Evolutionary conservation across 352 stramenopile species (phyloP).

Genomic region (Plasmopara muralis): DNA sequence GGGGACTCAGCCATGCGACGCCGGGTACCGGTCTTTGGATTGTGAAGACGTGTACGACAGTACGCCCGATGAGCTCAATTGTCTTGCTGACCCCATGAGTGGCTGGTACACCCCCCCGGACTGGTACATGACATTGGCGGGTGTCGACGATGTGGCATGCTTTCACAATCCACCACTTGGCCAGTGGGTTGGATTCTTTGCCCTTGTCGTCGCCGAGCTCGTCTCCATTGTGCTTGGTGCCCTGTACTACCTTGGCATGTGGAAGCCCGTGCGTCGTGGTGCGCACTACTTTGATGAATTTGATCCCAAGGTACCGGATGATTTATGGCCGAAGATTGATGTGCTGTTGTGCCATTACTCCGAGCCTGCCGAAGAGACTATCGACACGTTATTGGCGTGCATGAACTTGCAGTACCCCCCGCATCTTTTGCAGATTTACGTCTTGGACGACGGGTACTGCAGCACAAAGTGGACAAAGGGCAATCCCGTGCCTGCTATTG

Average conservation of each 20-base stretch:
- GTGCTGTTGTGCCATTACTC: constrained; percentile 78
- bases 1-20: constrained; percentile 67
- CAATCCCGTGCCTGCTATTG: constrained; percentile 55
- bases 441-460: constrained; percentile 84
- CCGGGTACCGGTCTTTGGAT: constrained; percentile 30
- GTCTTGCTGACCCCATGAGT: constrained; percentile 44
- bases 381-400: constrained; percentile 81
- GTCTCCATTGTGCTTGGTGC: constrained; percentile 61
- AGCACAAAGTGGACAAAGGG: constrained; percentile 74
- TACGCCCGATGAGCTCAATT: constrained; percentile 53
- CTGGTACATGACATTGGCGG: constrained; percentile 73
- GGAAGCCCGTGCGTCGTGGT: constrained; percentile 80
- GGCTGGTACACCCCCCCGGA: constrained; percentile 57
- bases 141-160: constrained; percentile 66
- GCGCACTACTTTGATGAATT: constrained; percentile 87
- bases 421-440: constrained; percentile 79
- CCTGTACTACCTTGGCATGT: constrained; percentile 87
- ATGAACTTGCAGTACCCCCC: constrained; percentile 86
- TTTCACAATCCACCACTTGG: constrained; percentile 69
- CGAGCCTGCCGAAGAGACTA: constrained; percentile 78
- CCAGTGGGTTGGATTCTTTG: constrained; percentile 81
- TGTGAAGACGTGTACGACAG: constrained; percentile 61
- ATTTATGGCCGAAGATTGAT: constrained; percentile 82
- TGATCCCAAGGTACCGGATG: constrained; percentile 69
- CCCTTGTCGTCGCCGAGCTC: constrained; percentile 55